Base-by-base conservation (phyloP, 2,329 filamentous ascomycete species). In the Furcasterigmium furcatum region DNA sequence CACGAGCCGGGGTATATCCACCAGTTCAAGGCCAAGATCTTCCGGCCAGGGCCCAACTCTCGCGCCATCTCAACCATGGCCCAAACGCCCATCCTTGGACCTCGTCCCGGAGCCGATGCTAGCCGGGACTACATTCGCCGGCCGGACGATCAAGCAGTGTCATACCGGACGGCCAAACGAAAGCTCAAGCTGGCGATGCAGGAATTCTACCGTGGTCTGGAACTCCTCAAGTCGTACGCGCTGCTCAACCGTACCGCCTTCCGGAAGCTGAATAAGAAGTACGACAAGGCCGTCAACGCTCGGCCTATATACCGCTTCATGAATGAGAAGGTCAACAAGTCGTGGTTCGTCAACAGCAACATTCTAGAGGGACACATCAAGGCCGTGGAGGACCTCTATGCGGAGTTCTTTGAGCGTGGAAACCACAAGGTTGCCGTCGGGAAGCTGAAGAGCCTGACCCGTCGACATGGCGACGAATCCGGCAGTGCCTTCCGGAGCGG, bases 221-320 rank as follows among this genome's bases (percentile, higher is more conserved):
- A 99, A 62, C 72, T 97, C 38, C 76, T 99, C 48, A 97, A 96
- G 68, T 88, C 89, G 0, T 99, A 95, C 58, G 86, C 91, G 2
- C 71, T 95, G 19, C 74, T 96, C 13, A 99, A 99, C 63, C 81
- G 90, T 41, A 96, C 90, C 1, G 94, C 91, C 0, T 97, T 97
- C 60, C 85, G 91, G 25, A 99, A 99, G 65, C 90, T 99, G 61
- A 96, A 95, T 68, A 99, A 99, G 66, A 99, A 99, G 67, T 97
- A 95, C 62, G 91, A 97, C 74, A 99, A 97, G 69, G 82, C 87
- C 3, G 82, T 91, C 46, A 82, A 91, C 55, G 85, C 90, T 34
- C 80, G 86, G 10, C 89, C 89, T 0, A 79, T 85, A 0, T 79
- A 87, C 59, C 80, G 86, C 22, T 97, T 92, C 64, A 88, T 96